Evolutionary conservation across 164 flowering plant species (phyloP), one percentile per base, ranked within the genome.

Genomic region (Macadamia integrifolia): DNA sequence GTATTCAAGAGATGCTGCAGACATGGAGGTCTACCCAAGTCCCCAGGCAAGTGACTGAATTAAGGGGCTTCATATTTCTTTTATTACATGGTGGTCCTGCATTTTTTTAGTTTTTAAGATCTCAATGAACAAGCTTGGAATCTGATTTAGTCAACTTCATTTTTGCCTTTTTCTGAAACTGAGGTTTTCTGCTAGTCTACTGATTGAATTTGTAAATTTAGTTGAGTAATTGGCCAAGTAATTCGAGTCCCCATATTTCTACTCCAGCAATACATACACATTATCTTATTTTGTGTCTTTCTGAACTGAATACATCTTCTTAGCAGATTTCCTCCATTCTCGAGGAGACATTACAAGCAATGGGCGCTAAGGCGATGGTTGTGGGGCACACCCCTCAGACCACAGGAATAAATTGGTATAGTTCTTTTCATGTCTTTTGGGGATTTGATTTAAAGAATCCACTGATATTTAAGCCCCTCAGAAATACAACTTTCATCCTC

Each of bases 341-440:
- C 58, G 80, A 84, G 71, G 83, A 87, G 73, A 94, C 97, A 55
- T 77, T 94, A 61, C 79, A 82, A 77, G 86, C 82, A 60, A 74
- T 85, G 14, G 95, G 88, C 75, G 98, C 93, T 29, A 91, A 87
- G 77, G 94, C 82, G 52, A 91, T 91, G 95, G 93, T 94, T 53
- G 97, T 94, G n/a, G 97, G 98, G 65, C 97, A 90, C 75, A 94
- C 97, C 70, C 98, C 98, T 70, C 97, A 94, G 74, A 66, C 69
- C 64, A 68, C 76, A 40, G 96, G 98, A 64, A 87, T 81, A 50
- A 94, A 94, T 70, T 87, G 98, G 97, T 91, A 83, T 18, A 63
- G 1, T 32, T n/a, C 64, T n/a, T 31, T 12, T 63, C 8, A 23
- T 59, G 42, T 50, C 60, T 55, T 43, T 12, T 75, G 56, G 56